Evolutionary conservation across 768 basidiomycete species (phyloP), one percentile per base, ranked within the genome.

Genomic region (Rhizopogon vinicolor): DNA sequence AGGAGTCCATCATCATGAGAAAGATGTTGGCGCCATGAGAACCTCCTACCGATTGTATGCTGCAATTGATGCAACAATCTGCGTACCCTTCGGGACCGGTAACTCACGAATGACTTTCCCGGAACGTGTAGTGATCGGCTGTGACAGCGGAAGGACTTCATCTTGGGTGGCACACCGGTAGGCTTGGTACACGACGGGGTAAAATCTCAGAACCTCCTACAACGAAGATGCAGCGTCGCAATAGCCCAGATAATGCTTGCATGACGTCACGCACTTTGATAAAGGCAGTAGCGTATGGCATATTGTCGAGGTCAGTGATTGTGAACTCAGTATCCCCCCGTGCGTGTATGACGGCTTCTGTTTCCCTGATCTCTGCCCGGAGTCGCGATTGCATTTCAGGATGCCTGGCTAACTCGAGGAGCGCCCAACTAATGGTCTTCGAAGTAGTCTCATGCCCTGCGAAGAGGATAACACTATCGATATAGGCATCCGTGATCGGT

Each of bases 361-460:
- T 25, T 25, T 25, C 25, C 25, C 25, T 25, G 25, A 25, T 25
- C 25, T 25, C 25, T 25, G 25, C 70, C 16, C 90, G 81, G 19
- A 91, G 79, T 54, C 74, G 77, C 2, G 69, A 67, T 63, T 93
- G 89, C 2, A 83, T 66, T 18, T 81, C 73, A 0, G 80, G 83
- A 57, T 83, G 71, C 41, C 74, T 77, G 4, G 84, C 78, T 4
- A 93, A 75, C 60, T 85, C 83, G 52, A 85, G 72, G 7, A 91
- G 68, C 8, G 81, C 75, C 85, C 85, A 91, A 53, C 76, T 75
- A 31, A 86, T 52, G 1, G 78, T 74, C 35, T 76, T 81, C 3
- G 86, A 78, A 46, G 80, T 83, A 3, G 85, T 87, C 64, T 86
- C 86, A 64, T 87, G 80, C 1, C 78, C 78, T 41, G 78, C 78